phyloP scores from a whole-genome alignment of 805 yeast genomes.

The Huiozyma naganishii region DNA sequence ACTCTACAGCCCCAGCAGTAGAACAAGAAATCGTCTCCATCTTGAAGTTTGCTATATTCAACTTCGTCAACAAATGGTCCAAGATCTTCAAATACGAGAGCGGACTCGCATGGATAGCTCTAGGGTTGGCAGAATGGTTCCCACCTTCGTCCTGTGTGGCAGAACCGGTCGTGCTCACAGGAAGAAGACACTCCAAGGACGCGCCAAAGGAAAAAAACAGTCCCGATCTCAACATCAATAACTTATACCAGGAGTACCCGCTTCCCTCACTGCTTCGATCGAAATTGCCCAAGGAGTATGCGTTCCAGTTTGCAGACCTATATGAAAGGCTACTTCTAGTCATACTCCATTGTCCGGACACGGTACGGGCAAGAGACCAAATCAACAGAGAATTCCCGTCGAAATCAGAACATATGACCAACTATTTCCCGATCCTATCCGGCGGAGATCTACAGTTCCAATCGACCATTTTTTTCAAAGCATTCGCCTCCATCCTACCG shows the following conservation, averaged over 20 bases:
- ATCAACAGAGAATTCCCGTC: conserved; percentile 6
- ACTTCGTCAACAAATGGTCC: conserved; percentile 73
- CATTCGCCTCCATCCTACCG: conserved; percentile 56
- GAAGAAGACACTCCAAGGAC: conserved; percentile 14
- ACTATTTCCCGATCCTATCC: conserved; percentile 25
- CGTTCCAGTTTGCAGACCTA: conserved; percentile 51
- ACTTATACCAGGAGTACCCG: conserved; percentile 24
- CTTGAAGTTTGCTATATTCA: conserved; percentile 48
- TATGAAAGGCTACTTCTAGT: conserved; percentile 71
- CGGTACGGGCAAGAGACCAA: conserved; percentile 12
- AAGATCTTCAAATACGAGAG: conserved; percentile 63
- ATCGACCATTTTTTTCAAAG: conserved; percentile 39
- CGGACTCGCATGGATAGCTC: conserved; percentile 80
- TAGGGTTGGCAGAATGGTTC: conserved; percentile 82
- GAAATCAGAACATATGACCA: conserved; percentile 5
- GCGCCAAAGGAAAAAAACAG: not conserved
- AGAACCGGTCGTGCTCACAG: conserved; percentile 19
- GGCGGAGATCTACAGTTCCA: conserved; percentile 27
- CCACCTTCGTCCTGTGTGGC: conserved; percentile 46
- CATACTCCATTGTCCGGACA: conserved; percentile 61
- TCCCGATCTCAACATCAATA: not conserved
- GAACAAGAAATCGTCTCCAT: conserved; percentile 45
- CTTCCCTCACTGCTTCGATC: conserved; percentile 15
- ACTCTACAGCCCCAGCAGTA: conserved; percentile 1
- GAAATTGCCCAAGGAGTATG: conserved; percentile 14